phyloP scores from a whole-genome alignment of 1,139 yeast genomes.

The Yamadazyma dendronema region DNA sequence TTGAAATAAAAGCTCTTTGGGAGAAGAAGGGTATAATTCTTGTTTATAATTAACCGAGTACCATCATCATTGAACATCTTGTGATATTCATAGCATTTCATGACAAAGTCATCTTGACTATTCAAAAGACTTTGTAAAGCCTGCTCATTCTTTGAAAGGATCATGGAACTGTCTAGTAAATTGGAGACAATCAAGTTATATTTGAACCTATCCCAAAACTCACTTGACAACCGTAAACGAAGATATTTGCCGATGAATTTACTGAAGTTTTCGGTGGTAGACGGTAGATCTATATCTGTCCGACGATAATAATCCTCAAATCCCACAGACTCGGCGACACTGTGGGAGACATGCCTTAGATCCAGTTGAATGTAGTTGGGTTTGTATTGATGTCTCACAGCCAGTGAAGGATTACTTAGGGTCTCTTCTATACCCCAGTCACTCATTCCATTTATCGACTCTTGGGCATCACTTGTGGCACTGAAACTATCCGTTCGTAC shows the following conservation, averaged over 20 bases:
- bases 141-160: conserved; percentile 43
- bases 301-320: conserved; percentile 7
- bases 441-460: conserved; percentile 20
- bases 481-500: conserved; percentile 1
- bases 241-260: conserved; percentile 31
- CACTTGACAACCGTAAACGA: conserved; percentile 17
- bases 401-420: conserved; percentile 10
- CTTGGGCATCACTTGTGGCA: conserved; percentile 1
- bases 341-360: background rate
- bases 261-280: conserved; percentile 24
- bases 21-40: conserved; percentile 14
- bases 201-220: conserved; percentile 44
- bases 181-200: conserved; percentile 40
- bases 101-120: conserved; percentile 16
- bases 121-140: conserved; percentile 11
- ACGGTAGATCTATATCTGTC: conserved; percentile 4
- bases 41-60: conserved; percentile 17
- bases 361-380: background rate
- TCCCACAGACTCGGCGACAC: background rate
- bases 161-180: conserved; percentile 44
- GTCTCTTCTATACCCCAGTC: conserved; percentile 46
- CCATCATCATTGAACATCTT: conserved; percentile 19
- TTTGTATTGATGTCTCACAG: background rate
- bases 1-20: conserved; percentile 10
- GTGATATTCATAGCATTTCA: conserved; percentile 7